phyloP scores from a whole-genome alignment of 306 rosid genomes.

The Fragaria vesca region DNA sequence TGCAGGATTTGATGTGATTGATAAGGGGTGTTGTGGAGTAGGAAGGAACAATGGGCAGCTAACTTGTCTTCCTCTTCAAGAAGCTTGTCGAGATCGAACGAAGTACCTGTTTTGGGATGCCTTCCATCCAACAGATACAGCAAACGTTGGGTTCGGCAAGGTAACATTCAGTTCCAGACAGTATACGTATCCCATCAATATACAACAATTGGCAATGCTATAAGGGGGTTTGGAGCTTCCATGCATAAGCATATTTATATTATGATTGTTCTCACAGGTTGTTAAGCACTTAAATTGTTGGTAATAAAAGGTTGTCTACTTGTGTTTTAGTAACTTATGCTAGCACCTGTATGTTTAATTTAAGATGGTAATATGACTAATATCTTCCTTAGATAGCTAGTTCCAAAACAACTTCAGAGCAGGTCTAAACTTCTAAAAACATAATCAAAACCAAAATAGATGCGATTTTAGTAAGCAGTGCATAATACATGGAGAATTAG shows the following conservation, averaged over 20 bases:
- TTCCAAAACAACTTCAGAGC: not conserved
- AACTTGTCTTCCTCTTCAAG: slow-evolving; percentile 81
- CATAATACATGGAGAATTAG: not conserved
- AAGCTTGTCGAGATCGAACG: slow-evolving; percentile 56
- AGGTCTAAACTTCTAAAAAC: not conserved
- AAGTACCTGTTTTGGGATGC: slow-evolving; percentile 92
- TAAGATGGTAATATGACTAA: not conserved
- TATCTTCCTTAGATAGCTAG: not conserved
- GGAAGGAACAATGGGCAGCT: slow-evolving; percentile 89
- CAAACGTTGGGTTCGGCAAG: slow-evolving; percentile 60
- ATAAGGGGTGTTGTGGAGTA: slow-evolving; percentile 93
- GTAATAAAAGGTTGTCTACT: not conserved
- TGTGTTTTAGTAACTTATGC: not conserved
- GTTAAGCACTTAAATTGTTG: not conserved
- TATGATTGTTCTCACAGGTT: not conserved
- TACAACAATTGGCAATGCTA: slow-evolving; percentile 63
- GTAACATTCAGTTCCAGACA: slow-evolving; percentile 40
- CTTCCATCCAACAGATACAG: slow-evolving; percentile 80
- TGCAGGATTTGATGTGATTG: slow-evolving; percentile 77
- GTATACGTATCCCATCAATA: slow-evolving; percentile 72
- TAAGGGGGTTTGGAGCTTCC: slow-evolving; percentile 19
- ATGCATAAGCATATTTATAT: not conserved
- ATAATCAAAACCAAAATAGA: not conserved
- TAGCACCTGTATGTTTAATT: not conserved
- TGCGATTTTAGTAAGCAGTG: not conserved